These are phyloP conservation scores for Penicillium concentricum DNA, from an alignment of 2,329 filamentous ascomycete species.

Conservation along the genomic window DNA sequence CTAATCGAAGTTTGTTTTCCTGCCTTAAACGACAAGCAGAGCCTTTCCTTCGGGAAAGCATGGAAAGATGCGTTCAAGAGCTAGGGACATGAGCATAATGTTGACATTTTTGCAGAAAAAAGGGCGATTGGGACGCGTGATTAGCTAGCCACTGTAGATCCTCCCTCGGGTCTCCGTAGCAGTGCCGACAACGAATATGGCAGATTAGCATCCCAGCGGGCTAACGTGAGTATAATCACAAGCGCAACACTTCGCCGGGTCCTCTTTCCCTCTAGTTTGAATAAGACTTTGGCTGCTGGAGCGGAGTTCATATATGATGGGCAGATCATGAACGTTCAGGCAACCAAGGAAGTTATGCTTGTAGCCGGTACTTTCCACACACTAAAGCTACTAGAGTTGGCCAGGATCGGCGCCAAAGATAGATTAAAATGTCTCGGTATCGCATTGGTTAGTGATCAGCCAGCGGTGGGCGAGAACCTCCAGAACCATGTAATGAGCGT, in stretches of 20 bases:
- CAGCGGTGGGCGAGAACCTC: conserved; percentile 49
- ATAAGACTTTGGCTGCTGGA: not conserved
- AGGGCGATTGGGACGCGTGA: conserved; percentile 11
- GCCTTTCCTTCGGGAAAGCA: conserved; percentile 6
- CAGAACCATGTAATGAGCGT: conserved; percentile 29
- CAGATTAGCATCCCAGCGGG: not conserved
- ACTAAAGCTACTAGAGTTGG: conserved; percentile 49
- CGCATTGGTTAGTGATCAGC: conserved; percentile 44
- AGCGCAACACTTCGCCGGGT: conserved; percentile 11
- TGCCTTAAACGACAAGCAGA: not conserved
- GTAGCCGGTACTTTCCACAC: conserved; percentile 42
- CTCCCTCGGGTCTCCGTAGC: conserved; percentile 14
- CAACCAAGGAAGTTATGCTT: conserved; percentile 43
- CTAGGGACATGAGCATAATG: conserved; percentile 6
- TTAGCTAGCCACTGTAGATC: conserved; percentile 16
- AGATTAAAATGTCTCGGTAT: conserved; percentile 43
- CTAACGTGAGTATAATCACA: conserved; percentile 17
- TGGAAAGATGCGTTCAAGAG: conserved; percentile 17
- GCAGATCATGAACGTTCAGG: not conserved
- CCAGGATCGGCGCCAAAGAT: conserved; percentile 47
- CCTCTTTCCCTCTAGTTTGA: conserved; percentile 1
- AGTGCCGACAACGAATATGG: conserved; percentile 17
- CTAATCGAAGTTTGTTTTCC: conserved; percentile 18
- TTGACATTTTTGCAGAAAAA: conserved; percentile 8
- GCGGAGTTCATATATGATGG: conserved; percentile 6